Percentiles rank a stretch among this genome's conserved stretches.
Evolutionary conservation across 75 land plant genomes (phyloP).

Genomic region (Sequoia sempervirens): DNA sequence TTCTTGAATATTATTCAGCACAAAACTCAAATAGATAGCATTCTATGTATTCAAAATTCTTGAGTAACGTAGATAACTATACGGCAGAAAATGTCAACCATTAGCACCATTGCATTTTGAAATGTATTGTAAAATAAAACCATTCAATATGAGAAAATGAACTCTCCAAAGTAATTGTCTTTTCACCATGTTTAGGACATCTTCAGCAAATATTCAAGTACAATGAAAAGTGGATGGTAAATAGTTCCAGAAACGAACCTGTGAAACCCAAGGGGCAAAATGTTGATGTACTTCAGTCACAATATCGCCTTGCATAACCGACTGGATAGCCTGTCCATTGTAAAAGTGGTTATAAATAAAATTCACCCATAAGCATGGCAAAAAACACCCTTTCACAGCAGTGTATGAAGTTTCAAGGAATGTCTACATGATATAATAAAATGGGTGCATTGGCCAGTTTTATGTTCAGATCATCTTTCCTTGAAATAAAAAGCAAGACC

Average conservation of each 20-base stretch:
- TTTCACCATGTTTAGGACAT: not conserved
- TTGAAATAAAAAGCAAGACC: not conserved
- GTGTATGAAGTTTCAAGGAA: not conserved
- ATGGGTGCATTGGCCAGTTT: not conserved
- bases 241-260: conserved; percentile 19
- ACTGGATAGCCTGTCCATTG: conserved; percentile 12
- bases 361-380: not conserved
- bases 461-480: not conserved
- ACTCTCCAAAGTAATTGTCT: not conserved
- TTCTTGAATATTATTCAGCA: not conserved
- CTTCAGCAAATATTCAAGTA: not conserved
- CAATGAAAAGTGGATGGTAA: not conserved
- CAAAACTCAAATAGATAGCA: not conserved
- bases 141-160: not conserved
- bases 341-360: not conserved
- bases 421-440: not conserved
- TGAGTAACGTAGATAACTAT: not conserved
- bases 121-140: not conserved
- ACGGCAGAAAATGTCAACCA: not conserved
- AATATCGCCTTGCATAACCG: conserved; percentile 33
- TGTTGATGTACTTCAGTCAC: conserved; percentile 35
- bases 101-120: not conserved
- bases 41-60: not conserved
- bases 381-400: not conserved
- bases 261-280: conserved; percentile 39